Conservation (phyloP, 257 asterid genomes). For the Solanum neorickii region DNA sequence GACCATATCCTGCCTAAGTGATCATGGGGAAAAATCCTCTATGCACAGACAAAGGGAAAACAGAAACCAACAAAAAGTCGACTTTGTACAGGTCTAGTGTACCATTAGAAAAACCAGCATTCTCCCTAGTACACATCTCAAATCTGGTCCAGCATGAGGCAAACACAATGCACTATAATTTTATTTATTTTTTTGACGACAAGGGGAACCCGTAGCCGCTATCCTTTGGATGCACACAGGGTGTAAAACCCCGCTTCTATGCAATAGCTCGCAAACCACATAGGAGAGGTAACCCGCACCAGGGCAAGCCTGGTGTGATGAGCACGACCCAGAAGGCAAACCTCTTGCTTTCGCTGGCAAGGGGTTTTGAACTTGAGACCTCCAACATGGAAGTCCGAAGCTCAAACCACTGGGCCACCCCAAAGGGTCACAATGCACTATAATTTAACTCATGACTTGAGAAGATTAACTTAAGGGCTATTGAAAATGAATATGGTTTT, state of each 20-base stretch:
- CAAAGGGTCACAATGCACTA: background rate
- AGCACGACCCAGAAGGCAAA: too few relatives aligned
- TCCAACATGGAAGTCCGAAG: too few relatives aligned
- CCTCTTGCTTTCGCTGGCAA: too few relatives aligned
- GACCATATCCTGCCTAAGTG: background rate
- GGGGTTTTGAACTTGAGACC: too few relatives aligned
- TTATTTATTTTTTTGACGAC: too few relatives aligned
- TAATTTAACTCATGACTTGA: background rate
- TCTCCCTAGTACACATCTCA: background rate
- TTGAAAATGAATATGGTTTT: background rate
- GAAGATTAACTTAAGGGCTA: background rate
- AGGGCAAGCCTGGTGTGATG: too few relatives aligned
- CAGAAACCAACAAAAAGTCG: background rate
- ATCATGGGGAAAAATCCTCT: background rate
- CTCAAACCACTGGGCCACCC: too few relatives aligned
- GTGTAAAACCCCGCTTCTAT: too few relatives aligned
- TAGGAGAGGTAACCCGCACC: too few relatives aligned
- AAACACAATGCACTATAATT: background rate
- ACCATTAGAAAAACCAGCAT: background rate
- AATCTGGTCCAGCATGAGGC: background rate
- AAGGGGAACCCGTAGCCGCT: too few relatives aligned
- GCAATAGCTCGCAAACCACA: too few relatives aligned
- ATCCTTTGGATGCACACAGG: too few relatives aligned
- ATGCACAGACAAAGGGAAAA: background rate
- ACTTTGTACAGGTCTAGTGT: background rate